Conservation (phyloP, 352 stramenopile genomes). For the Globisporangium takayamanum region DNA sequence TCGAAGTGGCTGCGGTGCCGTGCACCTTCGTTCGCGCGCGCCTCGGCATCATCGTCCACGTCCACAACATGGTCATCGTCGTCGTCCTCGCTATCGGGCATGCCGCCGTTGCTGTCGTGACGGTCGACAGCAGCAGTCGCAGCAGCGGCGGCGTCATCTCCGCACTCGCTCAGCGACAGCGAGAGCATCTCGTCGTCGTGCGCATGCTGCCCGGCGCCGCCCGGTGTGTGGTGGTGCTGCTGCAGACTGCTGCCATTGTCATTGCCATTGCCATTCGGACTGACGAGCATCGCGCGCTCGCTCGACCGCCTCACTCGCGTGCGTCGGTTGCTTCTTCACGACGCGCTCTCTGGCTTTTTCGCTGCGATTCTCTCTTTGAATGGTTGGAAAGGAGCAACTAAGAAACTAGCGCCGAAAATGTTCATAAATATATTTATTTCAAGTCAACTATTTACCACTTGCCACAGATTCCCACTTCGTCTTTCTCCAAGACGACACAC, state of each 20-base stretch:
- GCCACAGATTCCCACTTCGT: background rate
- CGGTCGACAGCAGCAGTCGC: background rate
- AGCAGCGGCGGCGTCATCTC: constrained; percentile 11
- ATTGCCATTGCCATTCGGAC: background rate
- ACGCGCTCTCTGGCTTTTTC: background rate
- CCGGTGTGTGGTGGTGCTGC: background rate
- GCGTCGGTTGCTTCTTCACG: constrained; percentile 11
- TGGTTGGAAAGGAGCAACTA: constrained; percentile 9
- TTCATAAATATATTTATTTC: background rate
- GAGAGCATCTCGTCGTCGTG: constrained; percentile 33
- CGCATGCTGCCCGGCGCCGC: background rate
- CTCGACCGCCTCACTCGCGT: background rate
- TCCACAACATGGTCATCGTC: background rate
- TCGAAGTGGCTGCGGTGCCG: constrained; percentile 13
- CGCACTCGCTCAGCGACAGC: constrained; percentile 31
- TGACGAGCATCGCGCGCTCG: background rate
- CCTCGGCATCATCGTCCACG: no score
- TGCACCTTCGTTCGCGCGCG: background rate
- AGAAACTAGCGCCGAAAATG: background rate
- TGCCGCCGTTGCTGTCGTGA: background rate
- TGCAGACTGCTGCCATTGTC: constrained; percentile 1
- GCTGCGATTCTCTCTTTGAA: background rate
- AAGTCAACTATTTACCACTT: no score
- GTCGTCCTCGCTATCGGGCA: background rate
- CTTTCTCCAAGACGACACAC: no score